These are phyloP conservation scores for Erucastrum elatum DNA, from an alignment of 345 rosid genomes.

Conservation along the genomic window DNA sequence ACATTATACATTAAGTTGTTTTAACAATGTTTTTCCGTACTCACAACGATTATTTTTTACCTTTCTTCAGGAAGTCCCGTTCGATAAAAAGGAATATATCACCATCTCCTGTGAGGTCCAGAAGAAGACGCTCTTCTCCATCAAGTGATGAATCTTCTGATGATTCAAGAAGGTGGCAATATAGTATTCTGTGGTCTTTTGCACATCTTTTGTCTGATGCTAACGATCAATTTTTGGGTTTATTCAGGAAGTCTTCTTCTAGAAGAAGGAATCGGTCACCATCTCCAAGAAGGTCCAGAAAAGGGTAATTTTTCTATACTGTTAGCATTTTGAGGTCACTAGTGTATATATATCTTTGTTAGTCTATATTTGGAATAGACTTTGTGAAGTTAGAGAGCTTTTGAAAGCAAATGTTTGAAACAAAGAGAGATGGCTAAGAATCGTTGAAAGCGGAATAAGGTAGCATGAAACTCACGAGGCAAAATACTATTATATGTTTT, in stretches of 20 bases:
- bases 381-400: conserved; percentile 1
- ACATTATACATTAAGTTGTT: not conserved
- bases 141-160: conserved; percentile 72
- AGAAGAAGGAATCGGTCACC: conserved; percentile 64
- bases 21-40: not conserved
- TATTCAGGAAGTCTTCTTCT: conserved; percentile 59
- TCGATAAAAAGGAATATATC: conserved; percentile 59
- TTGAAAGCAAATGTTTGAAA: conserved; percentile 22
- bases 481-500: conserved; percentile 78
- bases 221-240: not conserved
- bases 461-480: conserved; percentile 35
- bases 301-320: conserved; percentile 54
- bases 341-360: conserved; percentile 24
- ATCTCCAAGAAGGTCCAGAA: conserved; percentile 78
- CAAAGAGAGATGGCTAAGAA: conserved; percentile 25
- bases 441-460: conserved; percentile 12
- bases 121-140: conserved; percentile 70
- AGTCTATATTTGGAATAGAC: not conserved
- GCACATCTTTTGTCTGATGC: not conserved
- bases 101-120: conserved; percentile 85
- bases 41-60: not conserved
- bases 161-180: conserved; percentile 70
- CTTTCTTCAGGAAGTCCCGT: conserved; percentile 53
- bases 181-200: conserved; percentile 15
- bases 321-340: conserved; percentile 1